Evolutionary conservation across 2,329 filamentous ascomycete genomes (phyloP).

Genomic region (Samsoniella hepiali): DNA sequence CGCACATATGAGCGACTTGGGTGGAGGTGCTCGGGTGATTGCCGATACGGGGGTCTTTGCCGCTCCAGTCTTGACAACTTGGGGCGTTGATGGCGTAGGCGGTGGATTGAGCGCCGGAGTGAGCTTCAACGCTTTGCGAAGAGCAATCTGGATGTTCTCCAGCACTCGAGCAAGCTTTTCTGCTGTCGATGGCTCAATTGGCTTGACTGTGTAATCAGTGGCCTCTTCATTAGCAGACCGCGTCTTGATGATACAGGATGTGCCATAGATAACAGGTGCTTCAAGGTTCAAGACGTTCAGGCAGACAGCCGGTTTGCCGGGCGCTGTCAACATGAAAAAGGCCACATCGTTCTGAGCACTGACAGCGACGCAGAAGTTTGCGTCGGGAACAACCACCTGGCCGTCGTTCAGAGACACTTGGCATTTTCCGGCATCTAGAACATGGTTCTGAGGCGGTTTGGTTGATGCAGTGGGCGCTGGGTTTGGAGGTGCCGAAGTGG

Average conservation of each 20-base stretch:
- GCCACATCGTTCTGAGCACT: slow-evolving; percentile 13
- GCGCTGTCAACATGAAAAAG: slow-evolving; percentile 22
- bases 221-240: not conserved
- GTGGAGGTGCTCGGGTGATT: slow-evolving; percentile 7
- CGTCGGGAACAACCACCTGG: not conserved
- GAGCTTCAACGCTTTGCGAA: not conserved
- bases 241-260: slow-evolving; percentile 25
- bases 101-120: not conserved
- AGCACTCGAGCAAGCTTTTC: not conserved
- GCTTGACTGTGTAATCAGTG: not conserved
- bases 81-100: not conserved
- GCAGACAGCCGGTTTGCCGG: slow-evolving; percentile 16
- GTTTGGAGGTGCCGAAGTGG: not conserved
- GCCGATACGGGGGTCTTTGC: not conserved
- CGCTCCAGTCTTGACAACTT: not conserved
- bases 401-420: not conserved
- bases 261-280: slow-evolving; percentile 20
- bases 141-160: not conserved
- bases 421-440: not conserved
- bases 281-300: slow-evolving; percentile 26
- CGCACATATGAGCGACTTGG: slow-evolving; percentile 23
- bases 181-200: not conserved
- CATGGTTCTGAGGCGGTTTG: not conserved
- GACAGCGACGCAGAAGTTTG: not conserved
- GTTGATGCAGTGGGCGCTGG: not conserved